These are phyloP conservation scores for Fomitopsis serialis DNA, from an alignment of 768 basidiomycete species.

Conservation along the genomic window DNA sequence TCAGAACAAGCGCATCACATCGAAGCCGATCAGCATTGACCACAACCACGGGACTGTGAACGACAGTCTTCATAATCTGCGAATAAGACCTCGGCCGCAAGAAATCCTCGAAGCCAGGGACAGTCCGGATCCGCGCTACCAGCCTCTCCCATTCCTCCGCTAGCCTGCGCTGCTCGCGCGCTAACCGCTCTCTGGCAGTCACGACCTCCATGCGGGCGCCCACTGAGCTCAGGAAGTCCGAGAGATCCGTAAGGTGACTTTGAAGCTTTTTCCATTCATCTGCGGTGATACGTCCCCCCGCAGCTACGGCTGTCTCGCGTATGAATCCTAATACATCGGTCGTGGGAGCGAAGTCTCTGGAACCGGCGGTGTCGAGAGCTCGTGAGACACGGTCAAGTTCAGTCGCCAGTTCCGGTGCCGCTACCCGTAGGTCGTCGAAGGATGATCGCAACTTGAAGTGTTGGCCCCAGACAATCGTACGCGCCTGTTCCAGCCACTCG, in stretches of 20 bases:
- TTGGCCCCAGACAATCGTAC: conserved; percentile 20
- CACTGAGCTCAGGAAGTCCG: not conserved
- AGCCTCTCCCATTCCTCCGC: conserved; percentile 9
- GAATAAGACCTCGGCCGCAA: conserved; percentile 18
- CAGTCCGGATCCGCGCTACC: conserved; percentile 23
- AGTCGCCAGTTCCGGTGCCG: not conserved
- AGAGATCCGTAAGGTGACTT: not conserved
- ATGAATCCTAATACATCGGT: not conserved
- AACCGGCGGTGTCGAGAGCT: not conserved
- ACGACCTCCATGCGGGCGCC: not conserved
- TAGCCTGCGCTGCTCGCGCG: conserved; percentile 4
- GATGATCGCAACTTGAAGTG: conserved; percentile 13
- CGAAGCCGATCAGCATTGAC: conserved; percentile 26
- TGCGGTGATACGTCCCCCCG: not conserved
- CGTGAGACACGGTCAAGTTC: not conserved
- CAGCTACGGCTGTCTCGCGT: not conserved
- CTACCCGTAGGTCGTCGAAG: conserved; percentile 7
- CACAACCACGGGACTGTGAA: conserved; percentile 31
- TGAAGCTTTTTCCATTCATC: not conserved
- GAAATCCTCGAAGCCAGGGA: conserved; percentile 29
- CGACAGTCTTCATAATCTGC: conserved; percentile 22
- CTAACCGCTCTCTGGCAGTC: not conserved
- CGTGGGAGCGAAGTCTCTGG: not conserved
- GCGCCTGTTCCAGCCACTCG: conserved; percentile 21
- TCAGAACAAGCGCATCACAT: conserved; percentile 34